Evolutionary conservation across 2,329 filamentous ascomycete species (phyloP).

Genomic region (Exserohilum turcica): DNA sequence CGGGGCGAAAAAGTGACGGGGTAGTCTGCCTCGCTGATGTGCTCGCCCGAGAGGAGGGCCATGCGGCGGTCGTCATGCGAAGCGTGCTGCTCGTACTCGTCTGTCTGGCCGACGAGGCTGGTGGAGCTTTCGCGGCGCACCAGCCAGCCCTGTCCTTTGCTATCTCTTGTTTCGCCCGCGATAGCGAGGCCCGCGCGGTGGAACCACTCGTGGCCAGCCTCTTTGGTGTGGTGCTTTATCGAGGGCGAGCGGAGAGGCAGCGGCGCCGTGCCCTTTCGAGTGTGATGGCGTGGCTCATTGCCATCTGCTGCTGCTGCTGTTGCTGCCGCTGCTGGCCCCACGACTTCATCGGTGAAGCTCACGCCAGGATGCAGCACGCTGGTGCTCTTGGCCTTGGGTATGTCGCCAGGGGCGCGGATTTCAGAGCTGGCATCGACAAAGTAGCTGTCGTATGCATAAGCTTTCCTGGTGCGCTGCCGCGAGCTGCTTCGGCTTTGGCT

Average conservation of each 20-base stretch:
- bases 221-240: slow-evolving; percentile 38
- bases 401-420: slow-evolving; percentile 35
- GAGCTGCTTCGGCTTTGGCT: slow-evolving; percentile 46
- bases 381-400: slow-evolving; percentile 56
- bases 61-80: slow-evolving; percentile 32
- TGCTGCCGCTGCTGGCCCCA: not conserved
- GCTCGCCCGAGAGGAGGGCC: slow-evolving; percentile 41
- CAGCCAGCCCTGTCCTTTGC: slow-evolving; percentile 68
- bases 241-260: slow-evolving; percentile 33
- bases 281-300: slow-evolving; percentile 30
- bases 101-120: slow-evolving; percentile 52
- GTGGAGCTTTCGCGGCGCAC: slow-evolving; percentile 62
- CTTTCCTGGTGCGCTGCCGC: slow-evolving; percentile 44
- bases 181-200: slow-evolving; percentile 63
- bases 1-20: slow-evolving; percentile 38
- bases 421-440: slow-evolving; percentile 34
- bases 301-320: not conserved
- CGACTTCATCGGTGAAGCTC: slow-evolving; percentile 29
- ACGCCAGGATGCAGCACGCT: slow-evolving; percentile 46
- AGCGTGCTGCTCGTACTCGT: slow-evolving; percentile 40
- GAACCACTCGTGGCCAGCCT: slow-evolving; percentile 60
- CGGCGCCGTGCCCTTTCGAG: slow-evolving; percentile 39
- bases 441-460: slow-evolving; percentile 42
- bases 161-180: slow-evolving; percentile 61
- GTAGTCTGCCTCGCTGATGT: slow-evolving; percentile 42